phyloP scores from a whole-genome alignment of 2,329 filamentous ascomycete species.

The Aspergillus oerlinghausenensis region DNA sequence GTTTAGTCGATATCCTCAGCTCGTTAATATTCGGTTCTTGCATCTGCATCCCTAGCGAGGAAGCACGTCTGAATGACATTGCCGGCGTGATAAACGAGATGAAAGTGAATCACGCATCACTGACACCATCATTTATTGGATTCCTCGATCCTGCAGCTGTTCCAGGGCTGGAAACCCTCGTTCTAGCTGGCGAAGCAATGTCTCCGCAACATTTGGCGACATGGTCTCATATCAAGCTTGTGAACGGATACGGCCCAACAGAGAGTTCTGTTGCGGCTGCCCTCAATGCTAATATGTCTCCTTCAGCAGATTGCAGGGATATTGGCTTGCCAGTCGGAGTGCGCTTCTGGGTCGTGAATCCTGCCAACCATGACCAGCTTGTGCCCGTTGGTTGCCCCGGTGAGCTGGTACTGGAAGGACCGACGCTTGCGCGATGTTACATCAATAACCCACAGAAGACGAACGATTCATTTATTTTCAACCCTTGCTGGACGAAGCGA shows the following conservation, averaged over 20 bases:
- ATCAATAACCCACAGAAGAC: constrained; percentile 57
- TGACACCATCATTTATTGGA: constrained; percentile 57
- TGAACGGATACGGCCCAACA: constrained; percentile 44
- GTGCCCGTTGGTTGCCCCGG: constrained; percentile 40
- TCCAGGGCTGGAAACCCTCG: constrained; percentile 39
- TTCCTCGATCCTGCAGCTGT: constrained; percentile 43
- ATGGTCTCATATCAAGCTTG: constrained; percentile 35
- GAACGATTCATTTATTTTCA: constrained; percentile 52
- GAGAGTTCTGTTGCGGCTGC: constrained; percentile 37
- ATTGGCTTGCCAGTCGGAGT: constrained; percentile 33
- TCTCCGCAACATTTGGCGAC: constrained; percentile 38
- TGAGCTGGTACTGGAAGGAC: constrained; percentile 40
- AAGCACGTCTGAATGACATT: constrained; percentile 48
- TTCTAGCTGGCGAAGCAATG: constrained; percentile 47
- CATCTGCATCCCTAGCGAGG: constrained; percentile 53
- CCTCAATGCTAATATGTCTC: constrained; percentile 29
- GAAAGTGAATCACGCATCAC: constrained; percentile 50
- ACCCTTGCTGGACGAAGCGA: constrained; percentile 50
- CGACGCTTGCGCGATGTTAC: constrained; percentile 60
- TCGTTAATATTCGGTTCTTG: constrained; percentile 54
- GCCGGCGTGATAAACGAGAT: constrained; percentile 49
- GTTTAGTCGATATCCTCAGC: constrained; percentile 51
- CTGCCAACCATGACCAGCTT: constrained; percentile 35
- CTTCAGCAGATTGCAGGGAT: constrained; percentile 29
- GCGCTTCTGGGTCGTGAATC: constrained; percentile 38